phyloP scores from a whole-genome alignment of 805 yeast genomes.

The Kuraishia molischiana region DNA sequence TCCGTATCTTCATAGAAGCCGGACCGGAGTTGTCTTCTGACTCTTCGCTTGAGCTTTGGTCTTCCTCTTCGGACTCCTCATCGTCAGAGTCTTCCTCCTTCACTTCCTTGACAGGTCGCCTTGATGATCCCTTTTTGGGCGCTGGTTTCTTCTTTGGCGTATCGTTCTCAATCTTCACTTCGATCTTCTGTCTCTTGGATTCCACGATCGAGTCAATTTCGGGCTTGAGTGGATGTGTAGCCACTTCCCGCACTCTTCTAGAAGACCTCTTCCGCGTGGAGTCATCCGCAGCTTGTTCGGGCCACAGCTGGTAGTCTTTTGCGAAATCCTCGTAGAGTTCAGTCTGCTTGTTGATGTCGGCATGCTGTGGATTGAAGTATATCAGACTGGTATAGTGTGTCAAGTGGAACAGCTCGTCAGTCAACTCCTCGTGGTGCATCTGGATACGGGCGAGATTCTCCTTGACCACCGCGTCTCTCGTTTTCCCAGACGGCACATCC shows the following conservation, averaged over 20 bases:
- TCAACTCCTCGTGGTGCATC: conserved; percentile 34
- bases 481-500: background rate
- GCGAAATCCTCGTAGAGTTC: conserved; percentile 21
- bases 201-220: conserved; percentile 11
- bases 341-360: conserved; percentile 22
- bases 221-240: conserved; percentile 12
- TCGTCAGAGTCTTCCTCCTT: conserved; percentile 7
- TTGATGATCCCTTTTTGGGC: conserved; percentile 3
- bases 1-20: conserved; percentile 16
- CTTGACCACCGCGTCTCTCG: conserved; percentile 5
- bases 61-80: conserved; percentile 8
- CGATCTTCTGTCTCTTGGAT: conserved; percentile 3
- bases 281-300: conserved; percentile 12
- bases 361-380: conserved; percentile 45
- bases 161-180: conserved; percentile 3
- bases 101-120: conserved; percentile 8
- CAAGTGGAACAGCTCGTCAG: conserved; percentile 57
- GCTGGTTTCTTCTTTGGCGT: conserved; percentile 3
- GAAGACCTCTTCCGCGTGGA: conserved; percentile 15
- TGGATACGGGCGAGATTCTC: conserved; percentile 32
- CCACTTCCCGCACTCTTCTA: conserved; percentile 7
- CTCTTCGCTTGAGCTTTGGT: conserved; percentile 5
- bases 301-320: conserved; percentile 28
- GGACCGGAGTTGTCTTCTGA: background rate
- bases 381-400: conserved; percentile 50